These are phyloP conservation scores for Colletotrichum caudatum DNA, from an alignment of 2,329 filamentous ascomycete species.

Conservation along the genomic window DNA sequence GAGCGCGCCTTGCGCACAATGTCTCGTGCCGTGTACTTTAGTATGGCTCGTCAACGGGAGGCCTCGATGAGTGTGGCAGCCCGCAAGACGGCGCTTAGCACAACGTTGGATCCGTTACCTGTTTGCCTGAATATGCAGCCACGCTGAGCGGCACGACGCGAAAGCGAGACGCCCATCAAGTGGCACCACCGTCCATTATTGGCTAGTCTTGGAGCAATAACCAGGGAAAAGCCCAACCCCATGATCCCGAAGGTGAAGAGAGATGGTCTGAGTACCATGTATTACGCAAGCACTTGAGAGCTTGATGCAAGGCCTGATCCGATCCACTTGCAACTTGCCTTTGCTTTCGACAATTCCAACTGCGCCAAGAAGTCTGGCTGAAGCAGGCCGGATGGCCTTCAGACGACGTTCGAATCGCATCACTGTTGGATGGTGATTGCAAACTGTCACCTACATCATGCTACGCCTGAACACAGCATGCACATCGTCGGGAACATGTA, in stretches of 20 bases:
- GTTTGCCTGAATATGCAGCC: not conserved
- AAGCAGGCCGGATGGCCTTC: not conserved
- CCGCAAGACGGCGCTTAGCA: slow-evolving; percentile 31
- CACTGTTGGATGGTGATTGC: not conserved
- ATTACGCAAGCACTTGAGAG: not conserved
- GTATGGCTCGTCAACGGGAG: slow-evolving; percentile 22
- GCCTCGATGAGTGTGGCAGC: slow-evolving; percentile 14
- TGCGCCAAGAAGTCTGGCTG: not conserved
- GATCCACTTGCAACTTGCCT: not conserved
- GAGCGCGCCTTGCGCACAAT: slow-evolving; percentile 14
- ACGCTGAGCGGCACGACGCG: not conserved
- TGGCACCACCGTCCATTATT: slow-evolving; percentile 4
- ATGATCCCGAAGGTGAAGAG: not conserved
- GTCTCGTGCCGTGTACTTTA: slow-evolving; percentile 5
- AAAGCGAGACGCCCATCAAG: slow-evolving; percentile 26
- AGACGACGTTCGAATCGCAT: not conserved
- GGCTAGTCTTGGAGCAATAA: not conserved
- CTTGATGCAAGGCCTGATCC: not conserved
- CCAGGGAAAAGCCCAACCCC: not conserved
- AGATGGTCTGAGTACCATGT: not conserved
- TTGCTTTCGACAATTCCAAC: not conserved
- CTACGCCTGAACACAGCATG: not conserved
- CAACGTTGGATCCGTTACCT: not conserved
- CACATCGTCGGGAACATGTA: not conserved
- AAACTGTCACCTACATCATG: not conserved